Conservation (phyloP, 345 rosid species). For the Lepidium africanum region DNA sequence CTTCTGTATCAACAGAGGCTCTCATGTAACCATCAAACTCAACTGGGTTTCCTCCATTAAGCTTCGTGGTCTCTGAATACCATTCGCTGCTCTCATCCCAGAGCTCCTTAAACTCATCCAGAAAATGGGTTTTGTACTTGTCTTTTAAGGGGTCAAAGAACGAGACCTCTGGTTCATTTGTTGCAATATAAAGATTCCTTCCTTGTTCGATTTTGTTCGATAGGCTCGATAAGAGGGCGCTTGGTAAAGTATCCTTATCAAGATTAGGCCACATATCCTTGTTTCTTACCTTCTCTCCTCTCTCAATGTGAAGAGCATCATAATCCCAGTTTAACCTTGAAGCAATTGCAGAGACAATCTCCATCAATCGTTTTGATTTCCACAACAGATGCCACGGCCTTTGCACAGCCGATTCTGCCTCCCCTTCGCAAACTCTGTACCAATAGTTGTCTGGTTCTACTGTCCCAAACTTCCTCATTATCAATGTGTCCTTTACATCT, state of each 20-base stretch:
- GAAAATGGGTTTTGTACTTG: constrained; percentile 75
- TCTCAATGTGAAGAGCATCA: constrained; percentile 67
- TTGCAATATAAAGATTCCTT: constrained; percentile 71
- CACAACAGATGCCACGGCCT: constrained; percentile 89
- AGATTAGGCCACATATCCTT: constrained; percentile 85
- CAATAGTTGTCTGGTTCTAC: constrained; percentile 93
- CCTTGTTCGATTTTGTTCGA: constrained; percentile 66
- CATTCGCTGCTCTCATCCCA: constrained; percentile 89
- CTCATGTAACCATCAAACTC: constrained; percentile 96
- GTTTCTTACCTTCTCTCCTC: constrained; percentile 79
- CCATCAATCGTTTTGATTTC: constrained; percentile 91
- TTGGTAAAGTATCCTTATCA: constrained; percentile 46
- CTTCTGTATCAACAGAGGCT: constrained; percentile 76
- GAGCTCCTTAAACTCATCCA: constrained; percentile 69
- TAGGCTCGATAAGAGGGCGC: constrained; percentile 53
- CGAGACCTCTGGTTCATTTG: constrained; percentile 60
- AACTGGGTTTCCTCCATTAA: constrained; percentile 69
- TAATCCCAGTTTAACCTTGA: constrained; percentile 87
- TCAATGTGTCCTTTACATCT: constrained; percentile 51
- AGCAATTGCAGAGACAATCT: constrained; percentile 62
- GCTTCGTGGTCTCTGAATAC: constrained; percentile 75
- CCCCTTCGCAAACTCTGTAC: constrained; percentile 94
- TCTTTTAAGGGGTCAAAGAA: constrained; percentile 71
- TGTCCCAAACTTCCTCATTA: constrained; percentile 86
- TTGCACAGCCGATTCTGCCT: constrained; percentile 57